Percentiles rank a stretch among this genome's conserved stretches.
These are phyloP conservation scores for Ceratobasidium sp. DNA, from an alignment of 1,284 basidiomycete species.

Conservation along the genomic window DNA sequence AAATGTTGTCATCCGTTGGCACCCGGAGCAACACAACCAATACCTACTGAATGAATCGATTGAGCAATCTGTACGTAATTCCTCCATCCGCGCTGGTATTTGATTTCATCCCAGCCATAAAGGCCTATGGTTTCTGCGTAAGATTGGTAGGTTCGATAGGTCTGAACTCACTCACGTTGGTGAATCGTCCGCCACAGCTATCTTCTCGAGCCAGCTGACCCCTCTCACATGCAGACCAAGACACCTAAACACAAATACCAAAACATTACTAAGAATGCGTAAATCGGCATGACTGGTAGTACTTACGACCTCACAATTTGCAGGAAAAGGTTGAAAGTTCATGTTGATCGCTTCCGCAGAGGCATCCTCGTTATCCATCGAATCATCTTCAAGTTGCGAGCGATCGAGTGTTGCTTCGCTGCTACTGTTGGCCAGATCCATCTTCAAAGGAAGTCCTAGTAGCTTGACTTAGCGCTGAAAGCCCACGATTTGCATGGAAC, in stretches of 20 bases:
- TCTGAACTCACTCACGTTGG: background rate
- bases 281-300: background rate
- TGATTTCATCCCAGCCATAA: background rate
- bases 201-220: slow-evolving; percentile 6
- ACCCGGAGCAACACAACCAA: background rate
- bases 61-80: background rate
- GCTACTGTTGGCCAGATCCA: too few relatives aligned
- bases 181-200: background rate
- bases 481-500: too few relatives aligned
- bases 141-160: too few relatives aligned
- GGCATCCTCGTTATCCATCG: too few relatives aligned
- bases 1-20: background rate
- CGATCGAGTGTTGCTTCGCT: too few relatives aligned
- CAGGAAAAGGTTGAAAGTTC: slow-evolving; percentile 12
- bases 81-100: background rate
- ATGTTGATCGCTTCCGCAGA: background rate
- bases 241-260: background rate
- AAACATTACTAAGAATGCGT: too few relatives aligned
- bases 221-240: slow-evolving; percentile 1
- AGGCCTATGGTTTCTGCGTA: background rate
- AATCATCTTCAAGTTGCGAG: too few relatives aligned
- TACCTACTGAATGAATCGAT: slow-evolving; percentile 10
- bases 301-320: slow-evolving; percentile 20
- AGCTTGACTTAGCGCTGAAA: background rate
- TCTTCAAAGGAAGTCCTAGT: slow-evolving; percentile 11